Base-by-base conservation (phyloP, 371 early-diverging fungal genomes). In the Phascolomyces articulosus region DNA sequence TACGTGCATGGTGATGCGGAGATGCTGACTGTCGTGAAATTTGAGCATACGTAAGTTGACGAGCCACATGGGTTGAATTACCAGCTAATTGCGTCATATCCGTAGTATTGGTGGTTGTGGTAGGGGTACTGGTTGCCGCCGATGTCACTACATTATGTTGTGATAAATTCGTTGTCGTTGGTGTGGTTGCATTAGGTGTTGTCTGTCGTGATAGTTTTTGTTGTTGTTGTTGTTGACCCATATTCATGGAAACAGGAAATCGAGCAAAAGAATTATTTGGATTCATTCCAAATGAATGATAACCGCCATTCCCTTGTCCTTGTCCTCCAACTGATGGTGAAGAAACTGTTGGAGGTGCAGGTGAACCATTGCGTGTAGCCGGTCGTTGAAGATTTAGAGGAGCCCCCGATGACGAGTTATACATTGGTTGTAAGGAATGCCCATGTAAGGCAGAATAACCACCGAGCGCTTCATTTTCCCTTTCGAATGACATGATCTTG, bases 1-100 rank as follows among this genome's bases (percentile, higher is more conserved):
- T 84, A 54, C 95, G 88, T 31, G 95, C 94, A 66, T 94, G 93
- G 70, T 93, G 93, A 71, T 96, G 96, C 27, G 96, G 94, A 4
- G 93, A 83, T n/a, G 90, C 81, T 2, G 93, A 85, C 55, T 91
- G 89, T 55, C 95, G 87, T 44, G 93, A 92, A 48, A 86, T 66
- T 60, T 89, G 89, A 16, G 90, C 90, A 69, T 86, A 86, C 11
- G 86, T 87, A 27, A 93, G 51, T 69, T 92, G 93, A 62, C 88
- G 86, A 78, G 93, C 92, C 60, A 91, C 86, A 73, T 88, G 88
- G 27, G 80, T 31, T 70, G 82, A 51, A 16, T 20, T 24, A 62
- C 73, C 69, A 8, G 70, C 68, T 4, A 51, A 23, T 51, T 44
- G 44, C 4, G 63, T 18, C 55, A n/a, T 21, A n/a, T 38, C 40